phyloP scores from a whole-genome alignment of 495 filamentous ascomycete genomes.

The Penicillium arizonense region DNA sequence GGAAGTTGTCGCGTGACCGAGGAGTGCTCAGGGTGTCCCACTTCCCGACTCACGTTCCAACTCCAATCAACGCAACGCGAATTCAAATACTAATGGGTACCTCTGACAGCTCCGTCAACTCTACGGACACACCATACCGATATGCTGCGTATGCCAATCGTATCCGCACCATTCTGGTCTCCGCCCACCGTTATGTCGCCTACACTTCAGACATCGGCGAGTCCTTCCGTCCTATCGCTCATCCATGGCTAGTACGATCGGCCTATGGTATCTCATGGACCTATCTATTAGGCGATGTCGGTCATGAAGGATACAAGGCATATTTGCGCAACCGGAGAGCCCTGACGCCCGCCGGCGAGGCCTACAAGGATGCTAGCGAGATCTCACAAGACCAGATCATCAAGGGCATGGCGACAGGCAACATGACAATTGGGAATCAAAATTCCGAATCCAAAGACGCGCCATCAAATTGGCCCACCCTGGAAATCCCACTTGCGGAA shows the following conservation, averaged over 20 bases:
- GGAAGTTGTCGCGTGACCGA: slow-evolving; percentile 1
- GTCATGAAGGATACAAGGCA: slow-evolving; percentile 93
- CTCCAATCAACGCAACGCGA: neutral
- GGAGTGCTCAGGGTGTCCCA: neutral
- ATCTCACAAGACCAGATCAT: slow-evolving; percentile 28
- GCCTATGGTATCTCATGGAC: slow-evolving; percentile 93
- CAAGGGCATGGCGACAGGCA: slow-evolving; percentile 42
- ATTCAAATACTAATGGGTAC: slow-evolving; percentile 16
- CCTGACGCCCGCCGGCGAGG: slow-evolving; percentile 36
- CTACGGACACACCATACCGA: slow-evolving; percentile 79
- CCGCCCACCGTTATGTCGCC: slow-evolving; percentile 93
- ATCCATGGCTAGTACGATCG: slow-evolving; percentile 72
- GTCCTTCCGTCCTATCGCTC: slow-evolving; percentile 90
- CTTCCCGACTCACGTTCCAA: slow-evolving; percentile 6
- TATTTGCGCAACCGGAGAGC: slow-evolving; percentile 76
- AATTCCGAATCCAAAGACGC: slow-evolving; percentile 15
- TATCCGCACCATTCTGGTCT: slow-evolving; percentile 82
- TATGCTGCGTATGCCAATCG: slow-evolving; percentile 92
- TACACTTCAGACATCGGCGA: slow-evolving; percentile 98
- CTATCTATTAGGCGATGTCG: slow-evolving; percentile 87
- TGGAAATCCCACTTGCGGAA: slow-evolving; percentile 70
- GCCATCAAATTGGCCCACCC: slow-evolving; percentile 31
- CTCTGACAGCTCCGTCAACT: slow-evolving; percentile 63
- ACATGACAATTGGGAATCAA: slow-evolving; percentile 23
- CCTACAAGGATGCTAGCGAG: slow-evolving; percentile 43